Base-by-base conservation (phyloP, 345 rosid genomes). In the Orychophragmus violaceus region DNA sequence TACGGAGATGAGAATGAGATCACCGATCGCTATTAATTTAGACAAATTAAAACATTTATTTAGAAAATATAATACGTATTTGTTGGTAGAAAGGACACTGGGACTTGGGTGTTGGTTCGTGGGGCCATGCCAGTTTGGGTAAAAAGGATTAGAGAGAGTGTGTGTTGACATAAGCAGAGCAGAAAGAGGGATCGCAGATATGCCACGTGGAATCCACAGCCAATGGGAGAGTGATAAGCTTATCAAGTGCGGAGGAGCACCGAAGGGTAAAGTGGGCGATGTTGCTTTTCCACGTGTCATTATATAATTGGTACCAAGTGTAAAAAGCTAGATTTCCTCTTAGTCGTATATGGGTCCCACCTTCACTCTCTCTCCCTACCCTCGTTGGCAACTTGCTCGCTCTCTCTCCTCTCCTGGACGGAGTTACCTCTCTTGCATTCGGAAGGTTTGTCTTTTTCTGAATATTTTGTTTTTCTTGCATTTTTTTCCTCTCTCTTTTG, bases 201-300 rank as follows among this genome's bases (percentile, higher is more conserved):
- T 0, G 78, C 58, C 78, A 68, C 65, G 74, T 74, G 69, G 52
- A 27, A 0, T 0, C 0, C 4, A 7, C 0, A 17, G 65, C 78
- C 78, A 74, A 74, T 74, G 62, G 46, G 59, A 68, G 64, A 68
- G 59, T 25, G 78, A 74, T 74, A 74, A 68, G 74, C 78, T 74
- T 74, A 68, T 74, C 74, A 68, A 68, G 59, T 74, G 72, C 58
- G 52, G 49, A 46, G 68, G 51, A 57, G 70, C 70, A 72, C 76
- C 70, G 10, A 71, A 16, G 22, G 59, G 50, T 32, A 16, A 52
- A 61, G 77, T 66, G 63, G 59, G 68, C 23, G 46, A 54, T 18
- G 63, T 32, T 52, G 69, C 59, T 68, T 74, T 67, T 67, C 69
- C 78, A 74, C 69, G 60, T 68, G 78, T 60, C 74, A 0, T 0